Base-by-base conservation (phyloP, 176 grass and related monocot genomes). In the Avena sativa region DNA sequence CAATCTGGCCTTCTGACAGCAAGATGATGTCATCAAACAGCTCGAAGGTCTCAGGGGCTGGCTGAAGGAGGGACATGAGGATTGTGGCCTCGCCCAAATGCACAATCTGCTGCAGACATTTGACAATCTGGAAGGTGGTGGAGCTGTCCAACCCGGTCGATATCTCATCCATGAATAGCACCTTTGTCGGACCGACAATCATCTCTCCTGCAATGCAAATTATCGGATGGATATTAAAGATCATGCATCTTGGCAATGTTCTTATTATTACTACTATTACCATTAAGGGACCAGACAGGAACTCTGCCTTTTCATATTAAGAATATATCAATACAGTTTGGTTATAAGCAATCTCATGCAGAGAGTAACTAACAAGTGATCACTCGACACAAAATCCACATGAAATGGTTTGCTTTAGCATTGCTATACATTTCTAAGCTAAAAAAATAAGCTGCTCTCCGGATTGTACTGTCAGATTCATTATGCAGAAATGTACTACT, bases 151-250 rank as follows among this genome's bases (percentile, higher is more conserved):
- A 38, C 56, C 97, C 94, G 6, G 97, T 99, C 12, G 97, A 99
- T 92, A 99, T 99, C 89, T 99, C 97, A 34, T 99, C 97, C 97
- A 99, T 99, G 87, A 99, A 99, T 55, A 96, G 83, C 38, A 99
- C 94, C 72, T 93, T 99, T 60, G 97, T 96, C 17, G 97, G 97
- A 36, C 97, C 94, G 11, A 99, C 97, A 52, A 99, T 94, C 94
- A 99, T 99, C 89, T 99, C 97, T 30, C 97, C 97, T 96, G 91
- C 82, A 85, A 73, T 81, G 12, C 53, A 67, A 66, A 85, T 62
- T 38, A 67, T 2, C 1, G 67, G 43, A 87, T 43, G 34, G 68
- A 28, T 52, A 64, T 76, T 52, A 76, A 19, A 64, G 4, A 36
- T 32, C 44, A 80, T 46, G 38, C 52, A 78, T 71, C 43, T 63